Evolutionary conservation across 768 basidiomycete genomes (phyloP), one percentile per base, ranked within the genome.

Genomic region (Suillus sp.): DNA sequence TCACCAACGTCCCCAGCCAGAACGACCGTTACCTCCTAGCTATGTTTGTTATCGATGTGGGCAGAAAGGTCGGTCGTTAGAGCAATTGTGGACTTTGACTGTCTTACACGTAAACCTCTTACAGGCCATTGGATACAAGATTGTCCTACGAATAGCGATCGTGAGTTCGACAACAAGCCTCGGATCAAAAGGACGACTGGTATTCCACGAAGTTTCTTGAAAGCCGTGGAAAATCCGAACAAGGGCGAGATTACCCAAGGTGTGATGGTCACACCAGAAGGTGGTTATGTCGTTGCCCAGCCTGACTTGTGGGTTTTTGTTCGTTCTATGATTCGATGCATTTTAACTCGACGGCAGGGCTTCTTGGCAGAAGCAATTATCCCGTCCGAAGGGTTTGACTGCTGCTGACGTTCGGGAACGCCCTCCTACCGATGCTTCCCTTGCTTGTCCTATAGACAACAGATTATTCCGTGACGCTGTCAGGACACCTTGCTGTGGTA

Each of bases 31-130:
- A 13, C 97, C 97, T 32, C 85, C 92, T 1, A 96, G 95, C 64
- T 99, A 99, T 78, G 96, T 99, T 4, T 99, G 97, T 74, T 99
- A 99, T 74, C 90, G 97, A 42, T 99, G 97, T 78, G 95, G 96
- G 53, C 93, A 97, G 78, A 96, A 97, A 88, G 97, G 96, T 91
- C 74, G 59, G 81, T 66, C 59, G 45, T 43, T 55, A n/a, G 54
- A 4, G 16, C 16, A 13, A 37, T 42, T 18, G 22, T 13, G 27
- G 27, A 6, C 10, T 35, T 60, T 34, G 40, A 34, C 65, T 59
- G 32, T 48, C 14, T 37, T 48, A 64, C 42, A 68, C 38, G 48
- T 64, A 62, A 40, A 40, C 62, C 51, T 51, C 51, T 54, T 25
- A 22, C 74, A 98, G 96, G 97, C 45, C 97, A 99, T 72, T 99